Evolutionary conservation across 768 basidiomycete genomes (phyloP).

Genomic region (Chiua virens): DNA sequence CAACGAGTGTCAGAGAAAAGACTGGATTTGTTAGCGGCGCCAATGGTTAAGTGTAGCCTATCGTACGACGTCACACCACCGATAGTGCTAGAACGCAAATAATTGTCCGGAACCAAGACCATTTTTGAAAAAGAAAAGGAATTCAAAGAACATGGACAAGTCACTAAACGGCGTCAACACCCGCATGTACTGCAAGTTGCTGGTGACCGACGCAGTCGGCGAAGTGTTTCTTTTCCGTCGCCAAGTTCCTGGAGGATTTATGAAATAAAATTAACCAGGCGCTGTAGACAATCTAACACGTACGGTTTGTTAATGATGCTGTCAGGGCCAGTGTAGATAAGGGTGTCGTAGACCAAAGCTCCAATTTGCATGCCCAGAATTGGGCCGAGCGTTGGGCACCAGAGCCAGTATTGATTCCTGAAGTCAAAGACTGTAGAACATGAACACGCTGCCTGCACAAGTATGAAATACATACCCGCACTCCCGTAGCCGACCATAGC

Average conservation of each 20-base stretch:
- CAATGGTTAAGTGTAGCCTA: no score
- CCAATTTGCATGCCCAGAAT: slow-evolving; percentile 59
- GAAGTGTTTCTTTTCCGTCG: slow-evolving; percentile 16
- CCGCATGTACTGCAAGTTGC: background rate
- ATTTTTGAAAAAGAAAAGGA: background rate
- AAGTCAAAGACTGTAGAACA: slow-evolving; percentile 22
- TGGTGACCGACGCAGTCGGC: slow-evolving; percentile 4
- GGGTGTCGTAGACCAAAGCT: slow-evolving; percentile 54
- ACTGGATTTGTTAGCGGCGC: no score
- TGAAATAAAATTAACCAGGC: background rate
- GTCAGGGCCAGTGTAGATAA: slow-evolving; percentile 58
- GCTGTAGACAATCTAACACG: background rate
- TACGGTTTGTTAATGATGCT: slow-evolving; percentile 56
- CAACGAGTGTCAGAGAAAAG: no score
- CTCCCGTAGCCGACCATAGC: slow-evolving; percentile 73
- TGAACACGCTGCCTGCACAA: background rate
- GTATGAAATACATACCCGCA: slow-evolving; percentile 38
- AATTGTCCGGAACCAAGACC: background rate
- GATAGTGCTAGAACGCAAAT: no score
- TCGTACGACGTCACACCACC: no score
- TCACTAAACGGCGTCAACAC: slow-evolving; percentile 10
- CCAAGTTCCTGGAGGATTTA: slow-evolving; percentile 6
- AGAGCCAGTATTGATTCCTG: slow-evolving; percentile 69
- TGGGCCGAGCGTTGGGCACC: slow-evolving; percentile 62
- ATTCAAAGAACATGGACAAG: background rate